A percentile compares a stretch with the other conserved stretches of the same genome.
Evolutionary conservation across 495 filamentous ascomycete species (phyloP).

Genomic region (Neurospora terricola): DNA sequence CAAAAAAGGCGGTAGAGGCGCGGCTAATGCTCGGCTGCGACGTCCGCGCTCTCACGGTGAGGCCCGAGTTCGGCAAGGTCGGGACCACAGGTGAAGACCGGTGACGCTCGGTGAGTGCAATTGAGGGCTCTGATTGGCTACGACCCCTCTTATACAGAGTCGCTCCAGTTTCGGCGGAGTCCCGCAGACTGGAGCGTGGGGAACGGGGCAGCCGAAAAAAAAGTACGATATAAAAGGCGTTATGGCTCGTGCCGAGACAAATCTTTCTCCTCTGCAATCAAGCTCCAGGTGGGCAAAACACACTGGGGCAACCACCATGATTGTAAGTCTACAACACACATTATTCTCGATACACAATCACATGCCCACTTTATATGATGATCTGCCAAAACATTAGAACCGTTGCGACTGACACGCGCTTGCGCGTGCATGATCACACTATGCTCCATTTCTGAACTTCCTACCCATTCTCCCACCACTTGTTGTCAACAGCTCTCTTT

Average conservation of each 20-base stretch:
- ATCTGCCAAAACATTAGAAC: constrained; percentile 57
- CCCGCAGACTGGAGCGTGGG: neutral
- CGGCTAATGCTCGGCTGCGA: neutral
- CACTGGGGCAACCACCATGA: constrained; percentile 6
- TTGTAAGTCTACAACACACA: constrained; percentile 12
- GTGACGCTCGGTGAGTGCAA: neutral
- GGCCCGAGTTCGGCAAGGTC: neutral
- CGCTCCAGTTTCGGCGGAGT: neutral
- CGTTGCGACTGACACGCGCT: constrained; percentile 84
- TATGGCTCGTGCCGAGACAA: neutral
- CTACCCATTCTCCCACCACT: neutral
- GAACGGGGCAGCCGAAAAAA: neutral
- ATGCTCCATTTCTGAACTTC: constrained; percentile 39
- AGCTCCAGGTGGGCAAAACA: neutral
- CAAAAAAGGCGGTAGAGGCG: neutral
- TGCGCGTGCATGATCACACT: constrained; percentile 51
- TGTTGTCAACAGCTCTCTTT: neutral
- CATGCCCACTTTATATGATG: constrained; percentile 19
- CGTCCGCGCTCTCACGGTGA: neutral
- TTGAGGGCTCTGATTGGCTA: constrained; percentile 8
- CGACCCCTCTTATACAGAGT: neutral
- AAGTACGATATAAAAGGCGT: neutral
- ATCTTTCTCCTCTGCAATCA: neutral
- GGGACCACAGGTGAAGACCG: neutral
- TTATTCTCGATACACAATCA: neutral